Conservation (phyloP, 2,329 filamentous ascomycete species). For the Beauveria brongniartii region DNA sequence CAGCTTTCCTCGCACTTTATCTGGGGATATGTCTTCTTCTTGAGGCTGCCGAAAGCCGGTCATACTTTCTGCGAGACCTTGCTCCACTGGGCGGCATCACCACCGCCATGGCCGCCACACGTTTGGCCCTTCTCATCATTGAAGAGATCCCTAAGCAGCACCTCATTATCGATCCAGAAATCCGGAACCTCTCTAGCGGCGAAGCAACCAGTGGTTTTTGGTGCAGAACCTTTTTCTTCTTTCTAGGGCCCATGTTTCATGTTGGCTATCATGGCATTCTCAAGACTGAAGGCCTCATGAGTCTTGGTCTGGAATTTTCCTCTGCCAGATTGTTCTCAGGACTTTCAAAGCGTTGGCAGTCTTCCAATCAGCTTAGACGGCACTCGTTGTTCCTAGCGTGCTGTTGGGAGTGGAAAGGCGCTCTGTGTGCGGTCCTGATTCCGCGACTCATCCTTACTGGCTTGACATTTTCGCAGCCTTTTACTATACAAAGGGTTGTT, state of each 20-base stretch:
- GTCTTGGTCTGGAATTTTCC: not conserved
- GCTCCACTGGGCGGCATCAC: not conserved
- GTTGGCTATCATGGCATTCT: not conserved
- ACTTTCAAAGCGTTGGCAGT: not conserved
- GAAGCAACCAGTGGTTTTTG: not conserved
- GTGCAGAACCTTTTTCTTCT: not conserved
- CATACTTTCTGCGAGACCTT: not conserved
- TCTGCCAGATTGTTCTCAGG: not conserved
- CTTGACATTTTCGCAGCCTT: not conserved
- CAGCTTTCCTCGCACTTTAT: not conserved
- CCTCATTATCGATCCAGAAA: not conserved
- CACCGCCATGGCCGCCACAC: not conserved
- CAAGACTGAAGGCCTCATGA: not conserved
- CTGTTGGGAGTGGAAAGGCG: slow-evolving; percentile 17
- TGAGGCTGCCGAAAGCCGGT: not conserved
- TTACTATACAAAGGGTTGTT: not conserved
- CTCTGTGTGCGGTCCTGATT: not conserved
- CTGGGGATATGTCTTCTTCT: not conserved
- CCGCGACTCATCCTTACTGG: not conserved
- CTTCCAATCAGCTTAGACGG: not conserved
- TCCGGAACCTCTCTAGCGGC: not conserved
- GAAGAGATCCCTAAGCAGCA: not conserved
- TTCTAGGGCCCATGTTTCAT: not conserved
- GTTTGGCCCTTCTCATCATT: not conserved
- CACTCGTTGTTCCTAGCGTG: slow-evolving; percentile 10